Conservation (phyloP, 208 protist genomes). For the Leishmania amazonensis region DNA sequence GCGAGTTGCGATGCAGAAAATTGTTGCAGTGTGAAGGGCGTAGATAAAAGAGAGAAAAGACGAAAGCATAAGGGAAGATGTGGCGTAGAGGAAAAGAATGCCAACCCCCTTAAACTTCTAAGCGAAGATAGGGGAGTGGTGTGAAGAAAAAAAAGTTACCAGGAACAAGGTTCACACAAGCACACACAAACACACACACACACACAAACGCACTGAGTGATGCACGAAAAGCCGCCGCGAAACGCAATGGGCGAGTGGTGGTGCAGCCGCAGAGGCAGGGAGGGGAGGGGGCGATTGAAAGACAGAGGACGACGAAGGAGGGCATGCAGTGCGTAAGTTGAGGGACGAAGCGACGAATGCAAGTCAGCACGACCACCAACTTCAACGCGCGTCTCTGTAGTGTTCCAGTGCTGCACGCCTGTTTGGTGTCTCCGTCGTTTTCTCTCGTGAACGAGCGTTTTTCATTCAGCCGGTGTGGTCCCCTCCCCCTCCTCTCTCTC, state of each 20-base stretch:
- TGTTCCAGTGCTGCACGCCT: background rate
- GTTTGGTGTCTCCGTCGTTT: constrained; percentile 1
- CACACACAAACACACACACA: background rate
- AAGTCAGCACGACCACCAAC: background rate
- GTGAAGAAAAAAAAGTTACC: background rate
- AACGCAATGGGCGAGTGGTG: background rate
- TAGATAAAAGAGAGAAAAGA: background rate
- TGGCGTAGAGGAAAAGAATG: background rate
- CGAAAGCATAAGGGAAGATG: background rate
- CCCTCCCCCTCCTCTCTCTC: background rate
- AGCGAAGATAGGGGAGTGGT: background rate
- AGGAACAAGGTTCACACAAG: background rate
- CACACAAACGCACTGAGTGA: background rate
- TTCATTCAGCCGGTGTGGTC: background rate
- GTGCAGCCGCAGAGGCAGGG: background rate
- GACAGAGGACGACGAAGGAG: background rate
- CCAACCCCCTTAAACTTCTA: background rate
- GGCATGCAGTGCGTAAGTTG: background rate
- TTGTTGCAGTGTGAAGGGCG: background rate
- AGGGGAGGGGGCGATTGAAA: background rate
- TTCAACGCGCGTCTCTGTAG: background rate
- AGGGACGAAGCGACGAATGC: background rate
- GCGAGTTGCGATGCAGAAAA: constrained; percentile 7
- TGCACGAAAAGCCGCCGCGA: background rate
- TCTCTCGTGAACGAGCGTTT: background rate